Evolutionary conservation across 257 asterid species (phyloP).

Genomic region (Nicotiana otophora): DNA sequence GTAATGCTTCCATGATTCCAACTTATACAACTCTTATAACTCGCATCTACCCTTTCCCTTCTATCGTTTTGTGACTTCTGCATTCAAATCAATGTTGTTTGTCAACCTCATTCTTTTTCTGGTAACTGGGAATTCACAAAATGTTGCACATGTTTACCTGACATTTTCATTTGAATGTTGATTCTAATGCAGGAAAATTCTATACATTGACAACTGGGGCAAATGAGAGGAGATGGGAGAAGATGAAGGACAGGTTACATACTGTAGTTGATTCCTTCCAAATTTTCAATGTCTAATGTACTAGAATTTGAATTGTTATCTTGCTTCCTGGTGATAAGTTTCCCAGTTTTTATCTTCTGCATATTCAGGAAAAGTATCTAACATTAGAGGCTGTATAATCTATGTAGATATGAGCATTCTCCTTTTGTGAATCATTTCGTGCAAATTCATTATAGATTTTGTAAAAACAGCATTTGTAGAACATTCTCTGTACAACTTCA

Average conservation of each 20-base stretch:
- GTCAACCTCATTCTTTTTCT: background rate
- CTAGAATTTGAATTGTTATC: background rate
- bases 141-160: background rate
- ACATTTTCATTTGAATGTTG: background rate
- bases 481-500: background rate
- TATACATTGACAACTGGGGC: constrained; percentile 88
- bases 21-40: background rate
- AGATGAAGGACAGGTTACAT: constrained; percentile 79
- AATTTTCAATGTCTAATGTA: constrained; percentile 47
- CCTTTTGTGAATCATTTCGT: background rate
- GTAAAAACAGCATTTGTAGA: background rate
- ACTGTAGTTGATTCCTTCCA: constrained; percentile 79
- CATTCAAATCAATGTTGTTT: background rate
- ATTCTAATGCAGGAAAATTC: constrained; percentile 64
- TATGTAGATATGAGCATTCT: constrained; percentile 20
- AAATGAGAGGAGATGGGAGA: constrained; percentile 88
- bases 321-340: background rate
- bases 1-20: background rate
- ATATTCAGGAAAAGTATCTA: background rate
- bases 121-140: background rate
- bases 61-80: background rate
- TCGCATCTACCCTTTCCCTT: background rate
- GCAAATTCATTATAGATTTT: too few relatives aligned
- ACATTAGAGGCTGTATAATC: constrained; percentile 18
- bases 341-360: background rate